Percentiles rank a stretch among this genome's conserved stretches.
phyloP scores from a whole-genome alignment of 228 moss, liverwort and hornwort genomes.

The Sphagnum magellanicum region DNA sequence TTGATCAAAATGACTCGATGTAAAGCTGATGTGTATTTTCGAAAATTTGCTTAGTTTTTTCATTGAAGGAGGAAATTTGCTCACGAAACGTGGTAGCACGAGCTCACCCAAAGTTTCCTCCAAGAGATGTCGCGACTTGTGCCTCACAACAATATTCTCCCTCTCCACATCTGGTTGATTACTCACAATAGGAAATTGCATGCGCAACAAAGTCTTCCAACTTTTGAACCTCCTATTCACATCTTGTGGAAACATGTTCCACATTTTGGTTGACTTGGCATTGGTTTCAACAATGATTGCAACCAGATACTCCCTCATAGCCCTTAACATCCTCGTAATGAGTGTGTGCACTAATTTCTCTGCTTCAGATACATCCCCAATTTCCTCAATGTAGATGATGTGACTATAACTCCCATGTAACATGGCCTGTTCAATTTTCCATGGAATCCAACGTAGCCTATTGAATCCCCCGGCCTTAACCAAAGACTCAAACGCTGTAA shows the following conservation, averaged over 20 bases:
- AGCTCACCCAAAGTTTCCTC: not conserved
- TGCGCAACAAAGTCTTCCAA: not conserved
- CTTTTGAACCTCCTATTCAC: not conserved
- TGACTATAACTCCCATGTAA: not conserved
- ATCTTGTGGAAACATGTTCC: not conserved
- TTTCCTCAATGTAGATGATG: not conserved
- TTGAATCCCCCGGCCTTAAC: too few species aligned
- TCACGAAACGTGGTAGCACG: too few species aligned
- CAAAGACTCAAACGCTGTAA: too few species aligned
- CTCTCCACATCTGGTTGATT: not conserved
- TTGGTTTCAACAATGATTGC: not conserved
- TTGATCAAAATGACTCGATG: too few species aligned
- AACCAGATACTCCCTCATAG: not conserved
- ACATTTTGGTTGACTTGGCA: not conserved
- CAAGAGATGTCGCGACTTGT: not conserved
- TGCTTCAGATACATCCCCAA: too few species aligned
- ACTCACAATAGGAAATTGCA: not conserved
- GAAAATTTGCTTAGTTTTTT: accelerated
- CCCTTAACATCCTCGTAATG: too few species aligned
- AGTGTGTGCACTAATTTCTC: too few species aligned
- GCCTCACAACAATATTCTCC: not conserved
- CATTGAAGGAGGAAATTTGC: not conserved
- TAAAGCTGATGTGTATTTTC: too few species aligned
- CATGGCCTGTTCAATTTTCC: too few species aligned
- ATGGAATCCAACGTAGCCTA: too few species aligned